Conservation (phyloP, 495 filamentous ascomycete species). For the Talaromyces wortmannii region DNA sequence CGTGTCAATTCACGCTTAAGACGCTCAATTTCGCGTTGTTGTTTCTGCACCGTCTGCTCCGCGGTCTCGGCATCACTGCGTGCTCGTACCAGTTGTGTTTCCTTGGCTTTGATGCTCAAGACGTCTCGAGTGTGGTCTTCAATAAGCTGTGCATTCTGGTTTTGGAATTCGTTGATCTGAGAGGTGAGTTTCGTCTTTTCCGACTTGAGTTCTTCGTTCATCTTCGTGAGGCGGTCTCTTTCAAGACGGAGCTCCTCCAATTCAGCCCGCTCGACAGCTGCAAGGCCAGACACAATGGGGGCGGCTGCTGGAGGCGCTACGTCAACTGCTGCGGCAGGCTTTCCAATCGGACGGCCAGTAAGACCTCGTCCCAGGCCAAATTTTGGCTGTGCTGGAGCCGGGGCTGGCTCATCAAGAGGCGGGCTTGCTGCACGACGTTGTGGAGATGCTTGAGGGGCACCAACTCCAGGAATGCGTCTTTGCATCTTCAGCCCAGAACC, state of each 20-base stretch:
- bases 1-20: conserved; percentile 69
- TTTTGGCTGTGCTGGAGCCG: conserved; percentile 54
- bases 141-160: conserved; percentile 92
- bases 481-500: conserved; percentile 62
- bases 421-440: conserved; percentile 49
- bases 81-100: conserved; percentile 91
- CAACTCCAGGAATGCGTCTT: conserved; percentile 56
- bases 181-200: conserved; percentile 69
- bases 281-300: conserved; percentile 47
- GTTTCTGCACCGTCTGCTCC: conserved; percentile 72
- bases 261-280: conserved; percentile 75
- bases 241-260: conserved; percentile 80
- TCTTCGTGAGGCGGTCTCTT: conserved; percentile 66
- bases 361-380: conserved; percentile 69
- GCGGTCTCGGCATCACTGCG: conserved; percentile 84
- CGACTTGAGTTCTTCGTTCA: conserved; percentile 66
- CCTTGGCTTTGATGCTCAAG: conserved; percentile 94
- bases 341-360: conserved; percentile 80
- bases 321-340: conserved; percentile 48
- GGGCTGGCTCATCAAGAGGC: conserved; percentile 48
- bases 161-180: conserved; percentile 81
- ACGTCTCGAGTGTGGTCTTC: conserved; percentile 97
- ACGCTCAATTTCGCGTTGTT: conserved; percentile 84
- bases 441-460: conserved; percentile 53
- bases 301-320: conserved; percentile 37